A percentile compares a stretch with the other conserved stretches of the same genome.
phyloP scores from a whole-genome alignment of 176 grass and related monocot species.

The Raddia guianensis region DNA sequence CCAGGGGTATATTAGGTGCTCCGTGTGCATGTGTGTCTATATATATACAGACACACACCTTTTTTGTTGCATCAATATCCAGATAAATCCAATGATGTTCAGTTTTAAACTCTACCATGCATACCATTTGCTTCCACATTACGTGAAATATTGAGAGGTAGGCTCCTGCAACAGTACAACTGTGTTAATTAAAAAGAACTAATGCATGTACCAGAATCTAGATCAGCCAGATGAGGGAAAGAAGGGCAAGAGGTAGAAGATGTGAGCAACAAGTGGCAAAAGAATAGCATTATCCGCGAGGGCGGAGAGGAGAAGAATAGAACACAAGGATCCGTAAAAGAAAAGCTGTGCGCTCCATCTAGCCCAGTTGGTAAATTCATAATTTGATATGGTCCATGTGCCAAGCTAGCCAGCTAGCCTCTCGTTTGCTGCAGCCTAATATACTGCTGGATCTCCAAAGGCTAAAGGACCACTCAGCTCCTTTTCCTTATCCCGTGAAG shows the following conservation, averaged over 20 bases:
- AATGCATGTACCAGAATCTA: neutral
- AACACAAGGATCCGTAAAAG: neutral
- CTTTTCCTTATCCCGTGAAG: neutral
- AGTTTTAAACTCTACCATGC: neutral
- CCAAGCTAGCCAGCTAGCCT: neutral
- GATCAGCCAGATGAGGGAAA: neutral
- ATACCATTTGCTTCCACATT: neutral
- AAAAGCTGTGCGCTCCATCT: neutral
- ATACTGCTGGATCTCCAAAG: neutral
- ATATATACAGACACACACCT: too few species aligned
- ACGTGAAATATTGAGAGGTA: too few species aligned
- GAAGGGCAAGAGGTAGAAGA: neutral
- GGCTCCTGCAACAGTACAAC: too few species aligned
- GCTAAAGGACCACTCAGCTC: conserved; percentile 11
- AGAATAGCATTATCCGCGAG: conserved; percentile 27
- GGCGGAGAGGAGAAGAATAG: neutral
- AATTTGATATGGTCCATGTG: conserved; percentile 11
- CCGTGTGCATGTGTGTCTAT: too few species aligned
- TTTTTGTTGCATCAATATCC: neutral
- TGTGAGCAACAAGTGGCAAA: conserved; percentile 18
- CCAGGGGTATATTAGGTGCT: too few species aligned
- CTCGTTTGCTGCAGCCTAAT: neutral
- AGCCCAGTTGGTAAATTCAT: conserved; percentile 22
- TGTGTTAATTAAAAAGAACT: too few species aligned
- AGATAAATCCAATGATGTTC: neutral